Base-by-base conservation (phyloP, 1,284 basidiomycete genomes). In the Fomitopsis pinicola region DNA sequence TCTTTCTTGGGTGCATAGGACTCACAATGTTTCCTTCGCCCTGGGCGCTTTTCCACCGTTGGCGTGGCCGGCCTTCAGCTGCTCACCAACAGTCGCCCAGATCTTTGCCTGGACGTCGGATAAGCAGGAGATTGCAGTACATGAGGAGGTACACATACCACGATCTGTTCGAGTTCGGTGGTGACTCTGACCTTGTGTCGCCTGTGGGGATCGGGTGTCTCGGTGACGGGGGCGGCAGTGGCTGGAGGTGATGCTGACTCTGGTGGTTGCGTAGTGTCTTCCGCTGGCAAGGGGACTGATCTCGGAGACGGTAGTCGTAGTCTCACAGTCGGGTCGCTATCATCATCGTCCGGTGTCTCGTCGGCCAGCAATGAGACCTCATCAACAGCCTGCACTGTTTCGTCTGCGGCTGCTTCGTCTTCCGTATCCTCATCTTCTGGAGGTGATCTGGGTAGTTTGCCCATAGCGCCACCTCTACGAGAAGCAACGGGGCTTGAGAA, bases 21-120 rank as follows among this genome's bases (percentile, higher is more conserved):
- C 86, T 52, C 67, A 88, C 90, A 92, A 80, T 0, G 83, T 89
- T 67, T 88, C 86, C 64, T 85, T 85, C 10, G 83, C 82, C 30
- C 77, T 76, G 46, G 82, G 83, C 35, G 81, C 78, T 62, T 66
- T 68, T 59, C 63, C 65, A 28, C 64, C 65, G 52, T 66, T 64
- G n/a, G 73, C 69, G 66, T 82, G 76, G 8, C 82, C 81, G 19
- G 84, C 83, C 76, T 84, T 81, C 38, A 91, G 78, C 46, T 85
- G 74, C 53, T 90, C 88, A 36, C 85, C 83, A 9, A 86, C 76
- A 6, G 85, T 82, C 14, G 75, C 65, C 89, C 88, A 91, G 66
- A 91, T 86, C 68, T 84, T 89, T 40, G 79, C 69, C 89, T 91
- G 53, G 30, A 22, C 14, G 30, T 33, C 22, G 57, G 8, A n/a